These are phyloP conservation scores for Protoeuglena noctilucae DNA, from an alignment of 139 green algal genomes.

Conservation along the genomic window DNA sequence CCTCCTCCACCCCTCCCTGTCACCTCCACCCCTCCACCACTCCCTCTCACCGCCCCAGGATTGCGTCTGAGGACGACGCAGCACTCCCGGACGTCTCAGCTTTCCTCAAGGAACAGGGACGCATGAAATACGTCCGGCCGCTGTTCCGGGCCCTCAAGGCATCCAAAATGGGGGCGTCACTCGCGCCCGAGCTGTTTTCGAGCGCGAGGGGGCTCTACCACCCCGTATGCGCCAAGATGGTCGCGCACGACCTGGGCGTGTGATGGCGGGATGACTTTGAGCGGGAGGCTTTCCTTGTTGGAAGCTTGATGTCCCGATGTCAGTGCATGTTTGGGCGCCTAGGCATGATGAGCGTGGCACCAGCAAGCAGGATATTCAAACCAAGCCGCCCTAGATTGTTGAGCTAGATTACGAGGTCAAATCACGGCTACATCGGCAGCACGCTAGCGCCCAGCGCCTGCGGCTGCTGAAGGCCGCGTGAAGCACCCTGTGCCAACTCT, in stretches of 20 bases:
- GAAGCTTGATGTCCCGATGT: too few relatives aligned
- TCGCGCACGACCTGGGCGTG: constrained; percentile 37
- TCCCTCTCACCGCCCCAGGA: background rate
- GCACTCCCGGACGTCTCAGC: constrained; percentile 8
- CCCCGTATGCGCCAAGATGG: constrained; percentile 74
- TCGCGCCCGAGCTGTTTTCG: constrained; percentile 46
- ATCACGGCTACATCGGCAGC: too few relatives aligned
- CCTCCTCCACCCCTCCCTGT: constrained; percentile 2
- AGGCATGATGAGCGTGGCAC: too few relatives aligned
- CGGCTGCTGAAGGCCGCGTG: too few relatives aligned
- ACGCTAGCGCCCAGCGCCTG: too few relatives aligned
- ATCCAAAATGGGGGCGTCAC: constrained; percentile 22
- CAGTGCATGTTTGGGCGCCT: too few relatives aligned
- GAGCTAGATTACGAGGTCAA: too few relatives aligned
- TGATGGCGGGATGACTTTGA: too few relatives aligned
- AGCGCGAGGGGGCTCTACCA: constrained; percentile 39
- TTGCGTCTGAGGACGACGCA: background rate
- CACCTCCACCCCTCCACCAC: background rate
- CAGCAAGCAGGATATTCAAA: too few relatives aligned
- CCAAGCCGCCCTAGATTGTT: too few relatives aligned
- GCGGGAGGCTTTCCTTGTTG: too few relatives aligned
- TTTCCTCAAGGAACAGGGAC: constrained; percentile 45
- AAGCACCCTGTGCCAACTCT: too few relatives aligned
- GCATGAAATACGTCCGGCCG: constrained; percentile 64
- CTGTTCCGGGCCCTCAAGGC: constrained; percentile 47